Percentiles rank a stretch among this genome's conserved stretches.
phyloP scores from a whole-genome alignment of 768 basidiomycete genomes.

The Serendipita sp. region DNA sequence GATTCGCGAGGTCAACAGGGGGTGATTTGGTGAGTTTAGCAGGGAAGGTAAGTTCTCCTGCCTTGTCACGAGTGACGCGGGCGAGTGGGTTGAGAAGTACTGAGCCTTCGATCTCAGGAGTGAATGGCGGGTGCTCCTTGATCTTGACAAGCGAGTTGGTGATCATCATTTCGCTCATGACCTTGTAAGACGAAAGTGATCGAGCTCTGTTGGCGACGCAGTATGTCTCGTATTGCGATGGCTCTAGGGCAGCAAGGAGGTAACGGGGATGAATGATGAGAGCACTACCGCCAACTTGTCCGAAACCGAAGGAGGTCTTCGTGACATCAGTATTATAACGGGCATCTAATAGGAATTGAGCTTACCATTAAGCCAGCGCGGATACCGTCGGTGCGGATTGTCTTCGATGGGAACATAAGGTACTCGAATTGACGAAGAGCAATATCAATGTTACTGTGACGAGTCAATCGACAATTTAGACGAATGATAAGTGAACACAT shows the following conservation, averaged over 20 bases:
- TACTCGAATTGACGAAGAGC: conserved; percentile 77
- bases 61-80: conserved; percentile 72
- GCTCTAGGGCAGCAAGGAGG: conserved; percentile 69
- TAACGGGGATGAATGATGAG: conserved; percentile 83
- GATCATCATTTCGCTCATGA: conserved; percentile 93
- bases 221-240: conserved; percentile 66
- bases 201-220: conserved; percentile 48
- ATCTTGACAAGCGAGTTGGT: conserved; percentile 83
- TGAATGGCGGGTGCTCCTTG: conserved; percentile 86
- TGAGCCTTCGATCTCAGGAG: conserved; percentile 64
- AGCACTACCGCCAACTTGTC: conserved; percentile 91
- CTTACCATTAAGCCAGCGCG: conserved; percentile 72
- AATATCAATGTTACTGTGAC: conserved; percentile 73
- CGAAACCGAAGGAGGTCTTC: conserved; percentile 91
- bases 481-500: conserved; percentile 22
- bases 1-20: conserved; percentile 46
- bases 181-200: conserved; percentile 60
- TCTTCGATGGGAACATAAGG: conserved; percentile 94
- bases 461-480: conserved; percentile 6
- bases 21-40: conserved; percentile 39
- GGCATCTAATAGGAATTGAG: conserved; percentile 6
- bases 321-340: conserved; percentile 5
- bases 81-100: conserved; percentile 89
- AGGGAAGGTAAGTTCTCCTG: conserved; percentile 69
- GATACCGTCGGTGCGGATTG: conserved; percentile 88